These are phyloP conservation scores for Sphaerostilbella broomeana DNA, from an alignment of 2,329 filamentous ascomycete genomes.

Conservation along the genomic window DNA sequence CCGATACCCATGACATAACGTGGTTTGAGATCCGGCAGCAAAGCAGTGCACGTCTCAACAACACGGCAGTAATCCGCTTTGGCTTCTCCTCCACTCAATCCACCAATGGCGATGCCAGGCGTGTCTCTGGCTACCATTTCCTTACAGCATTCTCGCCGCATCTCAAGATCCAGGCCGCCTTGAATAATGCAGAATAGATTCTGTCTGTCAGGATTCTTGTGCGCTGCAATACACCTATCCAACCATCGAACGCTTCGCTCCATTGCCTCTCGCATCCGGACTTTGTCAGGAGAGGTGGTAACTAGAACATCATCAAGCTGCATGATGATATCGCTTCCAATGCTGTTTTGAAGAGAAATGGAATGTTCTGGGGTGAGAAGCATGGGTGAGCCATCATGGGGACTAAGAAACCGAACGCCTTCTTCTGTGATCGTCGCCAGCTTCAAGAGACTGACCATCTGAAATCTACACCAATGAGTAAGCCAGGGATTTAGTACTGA, in stretches of 20 bases:
- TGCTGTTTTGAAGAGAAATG: constrained; percentile 90
- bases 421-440: constrained; percentile 92
- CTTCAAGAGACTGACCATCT: constrained; percentile 95
- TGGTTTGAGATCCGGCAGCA: constrained; percentile 88
- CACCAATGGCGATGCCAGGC: constrained; percentile 93
- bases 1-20: constrained; percentile 99
- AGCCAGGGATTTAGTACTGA: constrained; percentile 1
- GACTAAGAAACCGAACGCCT: constrained; percentile 91
- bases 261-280: constrained; percentile 91
- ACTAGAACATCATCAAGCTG: constrained; percentile 97
- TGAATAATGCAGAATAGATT: constrained; percentile 99
- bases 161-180: constrained; percentile 81
- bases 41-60: constrained; percentile 74
- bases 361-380: constrained; percentile 96
- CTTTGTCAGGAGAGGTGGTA: constrained; percentile 84
- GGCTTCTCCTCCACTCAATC: constrained; percentile 88
- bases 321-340: constrained; percentile 99
- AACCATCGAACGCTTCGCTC: constrained; percentile 90
- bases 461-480: constrained; percentile 60
- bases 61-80: constrained; percentile 90
- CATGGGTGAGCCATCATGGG: constrained; percentile 93
- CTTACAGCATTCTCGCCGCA: constrained; percentile 74
- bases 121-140: constrained; percentile 89
- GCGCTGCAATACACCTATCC: constrained; percentile 86
- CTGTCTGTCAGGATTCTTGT: constrained; percentile 74